phyloP scores from a whole-genome alignment of 352 stramenopile species.

The Phytophthora sojae region DNA sequence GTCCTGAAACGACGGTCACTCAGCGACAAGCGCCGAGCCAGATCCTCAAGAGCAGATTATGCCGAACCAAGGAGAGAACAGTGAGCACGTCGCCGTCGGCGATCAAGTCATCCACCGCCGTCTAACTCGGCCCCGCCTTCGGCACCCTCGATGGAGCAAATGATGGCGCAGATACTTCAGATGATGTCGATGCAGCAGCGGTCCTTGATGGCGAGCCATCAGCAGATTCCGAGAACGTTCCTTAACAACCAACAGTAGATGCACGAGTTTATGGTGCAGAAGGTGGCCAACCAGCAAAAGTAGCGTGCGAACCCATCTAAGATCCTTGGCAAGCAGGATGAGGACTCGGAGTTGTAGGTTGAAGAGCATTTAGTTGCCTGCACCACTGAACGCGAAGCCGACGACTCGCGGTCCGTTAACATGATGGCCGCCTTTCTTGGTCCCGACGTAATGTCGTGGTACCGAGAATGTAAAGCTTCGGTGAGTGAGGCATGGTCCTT shows the following conservation, averaged over 20 bases:
- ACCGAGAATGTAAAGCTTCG: constrained; percentile 15
- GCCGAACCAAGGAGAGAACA: too few relatives aligned
- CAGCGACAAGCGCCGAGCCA: too few relatives aligned
- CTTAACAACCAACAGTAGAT: constrained; percentile 1
- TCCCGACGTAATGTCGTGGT: constrained; percentile 26
- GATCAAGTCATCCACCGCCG: too few relatives aligned
- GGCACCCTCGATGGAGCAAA: too few relatives aligned
- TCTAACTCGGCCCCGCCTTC: too few relatives aligned
- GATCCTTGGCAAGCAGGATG: constrained; percentile 5
- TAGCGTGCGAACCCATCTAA: constrained; percentile 15
- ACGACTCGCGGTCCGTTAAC: constrained; percentile 12
- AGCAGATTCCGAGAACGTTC: too few relatives aligned
- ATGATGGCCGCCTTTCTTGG: constrained; percentile 18
- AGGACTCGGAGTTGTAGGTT: constrained; percentile 25
- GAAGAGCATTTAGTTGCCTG: constrained; percentile 19
- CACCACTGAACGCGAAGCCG: not conserved
- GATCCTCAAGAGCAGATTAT: too few relatives aligned
- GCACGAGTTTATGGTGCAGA: constrained; percentile 19
- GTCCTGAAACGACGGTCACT: not conserved
- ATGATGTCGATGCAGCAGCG: too few relatives aligned
- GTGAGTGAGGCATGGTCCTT: constrained; percentile 9
- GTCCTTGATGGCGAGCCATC: too few relatives aligned
- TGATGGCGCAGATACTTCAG: too few relatives aligned
- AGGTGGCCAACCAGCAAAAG: constrained; percentile 28
- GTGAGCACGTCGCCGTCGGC: too few relatives aligned